phyloP scores from a whole-genome alignment of 306 rosid genomes.

The Cucumis cinereus region DNA sequence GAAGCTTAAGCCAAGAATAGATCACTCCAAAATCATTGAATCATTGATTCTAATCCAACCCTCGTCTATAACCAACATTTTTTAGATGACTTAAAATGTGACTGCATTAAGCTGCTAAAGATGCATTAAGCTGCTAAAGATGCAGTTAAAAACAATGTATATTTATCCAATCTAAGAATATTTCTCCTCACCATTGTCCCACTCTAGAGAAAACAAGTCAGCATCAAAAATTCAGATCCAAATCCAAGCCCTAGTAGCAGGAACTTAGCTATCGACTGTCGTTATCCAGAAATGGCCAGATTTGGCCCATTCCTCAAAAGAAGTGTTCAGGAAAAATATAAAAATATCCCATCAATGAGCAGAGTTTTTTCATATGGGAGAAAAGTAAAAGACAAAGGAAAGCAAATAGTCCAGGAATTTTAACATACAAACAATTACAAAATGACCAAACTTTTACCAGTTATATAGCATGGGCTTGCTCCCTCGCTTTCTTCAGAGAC shows the following conservation, averaged over 20 bases:
- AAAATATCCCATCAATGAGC: neutral
- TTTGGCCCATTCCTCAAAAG: neutral
- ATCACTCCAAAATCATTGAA: neutral
- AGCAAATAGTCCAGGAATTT: neutral
- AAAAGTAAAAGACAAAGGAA: neutral
- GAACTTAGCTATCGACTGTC: neutral
- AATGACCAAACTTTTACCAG: constrained; percentile 22
- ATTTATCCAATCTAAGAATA: neutral
- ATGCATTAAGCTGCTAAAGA: neutral
- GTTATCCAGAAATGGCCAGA: neutral
- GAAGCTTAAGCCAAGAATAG: neutral
- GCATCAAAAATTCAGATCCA: neutral
- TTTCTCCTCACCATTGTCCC: neutral
- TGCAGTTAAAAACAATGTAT: neutral
- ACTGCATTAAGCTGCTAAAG: neutral
- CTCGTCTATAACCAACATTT: neutral
- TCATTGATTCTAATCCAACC: neutral
- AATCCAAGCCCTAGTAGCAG: neutral
- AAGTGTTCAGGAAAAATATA: neutral
- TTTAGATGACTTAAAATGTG: neutral
- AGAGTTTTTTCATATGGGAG: neutral
- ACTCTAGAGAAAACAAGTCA: neutral
- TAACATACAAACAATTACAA: neutral
- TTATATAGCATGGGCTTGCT: constrained; percentile 33
- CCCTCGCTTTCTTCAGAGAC: constrained; percentile 49